A percentile compares a stretch with the other conserved stretches of the same genome.
Evolutionary conservation across 2,329 filamentous ascomycete genomes (phyloP).

Genomic region (Dendryphion nanum): DNA sequence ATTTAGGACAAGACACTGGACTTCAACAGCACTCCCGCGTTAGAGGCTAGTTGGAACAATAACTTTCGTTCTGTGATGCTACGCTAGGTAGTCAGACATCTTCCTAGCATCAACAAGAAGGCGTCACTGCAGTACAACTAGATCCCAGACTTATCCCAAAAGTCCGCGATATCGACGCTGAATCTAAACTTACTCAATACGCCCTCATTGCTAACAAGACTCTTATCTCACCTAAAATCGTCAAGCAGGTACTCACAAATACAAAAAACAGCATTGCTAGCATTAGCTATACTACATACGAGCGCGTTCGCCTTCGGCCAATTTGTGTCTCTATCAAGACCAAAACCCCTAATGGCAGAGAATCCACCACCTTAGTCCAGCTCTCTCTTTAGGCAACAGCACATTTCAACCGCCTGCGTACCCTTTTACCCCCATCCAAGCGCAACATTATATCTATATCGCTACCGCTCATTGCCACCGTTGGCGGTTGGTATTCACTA

Average conservation of each 20-base stretch:
- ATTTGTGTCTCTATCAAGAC: slow-evolving; percentile 8
- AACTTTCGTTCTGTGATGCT: slow-evolving; percentile 5
- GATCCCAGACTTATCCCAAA: slow-evolving; percentile 8
- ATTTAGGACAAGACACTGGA: slow-evolving; percentile 2
- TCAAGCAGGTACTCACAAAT: slow-evolving; percentile 7
- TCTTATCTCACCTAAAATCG: neutral
- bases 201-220: slow-evolving; percentile 3
- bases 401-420: slow-evolving; percentile 10
- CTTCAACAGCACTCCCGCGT: slow-evolving; percentile 1
- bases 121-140: slow-evolving; percentile 6
- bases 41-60: slow-evolving; percentile 5
- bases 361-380: slow-evolving; percentile 7
- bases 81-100: slow-evolving; percentile 4
- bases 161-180: slow-evolving; percentile 3
- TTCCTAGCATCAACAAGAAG: slow-evolving; percentile 6
- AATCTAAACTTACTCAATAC: slow-evolving; percentile 9
- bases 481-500: slow-evolving; percentile 7
- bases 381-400: slow-evolving; percentile 9
- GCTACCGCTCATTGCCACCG: slow-evolving; percentile 6
- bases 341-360: slow-evolving; percentile 7
- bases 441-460: slow-evolving; percentile 5
- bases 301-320: slow-evolving; percentile 4
- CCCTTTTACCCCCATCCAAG: slow-evolving; percentile 5
- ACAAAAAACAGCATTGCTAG: slow-evolving; percentile 5
- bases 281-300: slow-evolving; percentile 6